Percentiles rank a stretch among this genome's conserved stretches.
phyloP scores from a whole-genome alignment of 108 stramenopile genomes.

The Stephanodiscus triporus region DNA sequence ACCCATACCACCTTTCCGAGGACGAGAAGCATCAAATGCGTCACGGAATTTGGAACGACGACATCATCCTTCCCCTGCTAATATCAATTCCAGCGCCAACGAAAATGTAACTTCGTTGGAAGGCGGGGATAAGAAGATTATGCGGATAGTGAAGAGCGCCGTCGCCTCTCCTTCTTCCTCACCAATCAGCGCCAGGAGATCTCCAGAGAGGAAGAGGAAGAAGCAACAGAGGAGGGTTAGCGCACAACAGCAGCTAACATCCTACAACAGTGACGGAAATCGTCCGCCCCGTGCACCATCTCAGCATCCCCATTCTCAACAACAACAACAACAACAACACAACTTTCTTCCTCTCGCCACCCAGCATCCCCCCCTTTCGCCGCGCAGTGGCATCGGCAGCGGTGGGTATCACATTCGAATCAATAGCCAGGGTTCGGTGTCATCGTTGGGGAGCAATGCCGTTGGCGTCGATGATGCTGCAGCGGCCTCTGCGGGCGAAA shows the following conservation, averaged over 20 bases:
- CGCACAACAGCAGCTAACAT: background rate
- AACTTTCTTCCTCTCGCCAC: constrained; percentile 5
- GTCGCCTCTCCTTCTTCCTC: background rate
- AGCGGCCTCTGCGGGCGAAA: background rate
- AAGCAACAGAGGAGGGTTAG: background rate
- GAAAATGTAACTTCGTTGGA: background rate
- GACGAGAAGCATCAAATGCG: background rate
- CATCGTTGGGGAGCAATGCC: constrained; percentile 25
- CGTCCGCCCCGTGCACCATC: constrained; percentile 4
- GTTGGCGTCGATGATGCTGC: background rate
- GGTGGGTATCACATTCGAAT: constrained; percentile 38
- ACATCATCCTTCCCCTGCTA: background rate
- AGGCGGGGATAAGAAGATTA: background rate
- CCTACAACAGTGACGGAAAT: background rate
- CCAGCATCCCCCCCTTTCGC: background rate
- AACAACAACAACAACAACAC: constrained; percentile 10
- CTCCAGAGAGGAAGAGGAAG: background rate
- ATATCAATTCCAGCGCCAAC: background rate
- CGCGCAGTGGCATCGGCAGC: constrained; percentile 3
- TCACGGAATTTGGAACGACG: background rate
- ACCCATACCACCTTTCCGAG: constrained; percentile 34
- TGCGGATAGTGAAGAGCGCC: background rate
- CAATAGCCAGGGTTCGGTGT: constrained; percentile 39
- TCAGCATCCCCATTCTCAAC: constrained; percentile 4
- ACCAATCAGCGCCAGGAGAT: background rate